phyloP scores from a whole-genome alignment of 176 grass and related monocot species.

The Panicum miliaceum region DNA sequence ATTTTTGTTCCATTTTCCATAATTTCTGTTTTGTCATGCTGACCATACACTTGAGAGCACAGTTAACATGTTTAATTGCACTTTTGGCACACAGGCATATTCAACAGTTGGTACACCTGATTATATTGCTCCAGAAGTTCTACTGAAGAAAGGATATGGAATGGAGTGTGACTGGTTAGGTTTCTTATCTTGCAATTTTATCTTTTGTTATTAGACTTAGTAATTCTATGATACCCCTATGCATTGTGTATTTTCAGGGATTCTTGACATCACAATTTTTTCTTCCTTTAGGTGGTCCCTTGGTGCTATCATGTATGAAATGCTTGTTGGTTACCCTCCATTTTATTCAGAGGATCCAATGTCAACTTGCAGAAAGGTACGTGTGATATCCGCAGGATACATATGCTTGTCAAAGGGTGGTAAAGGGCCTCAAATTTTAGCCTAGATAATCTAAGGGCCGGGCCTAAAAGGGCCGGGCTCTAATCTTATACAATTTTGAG shows the following conservation, averaged over 20 bases:
- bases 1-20: not conserved
- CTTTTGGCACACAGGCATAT: conserved; percentile 67
- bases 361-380: conserved; percentile 96
- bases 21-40: conserved; percentile 3
- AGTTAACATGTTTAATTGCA: conserved; percentile 22
- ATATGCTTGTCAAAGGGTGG: no score
- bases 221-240: conserved; percentile 11
- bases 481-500: no score
- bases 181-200: conserved; percentile 43
- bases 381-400: conserved; percentile 3
- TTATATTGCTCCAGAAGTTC: conserved; percentile 99
- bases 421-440: no score
- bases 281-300: conserved; percentile 88
- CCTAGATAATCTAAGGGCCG: no score
- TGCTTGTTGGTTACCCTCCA: conserved; percentile 98
- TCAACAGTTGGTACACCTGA: conserved; percentile 98
- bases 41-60: not conserved
- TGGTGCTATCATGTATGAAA: conserved; percentile 99
- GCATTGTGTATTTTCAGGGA: conserved; percentile 51
- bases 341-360: conserved; percentile 99
- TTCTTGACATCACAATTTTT: conserved; percentile 53
- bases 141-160: conserved; percentile 98
- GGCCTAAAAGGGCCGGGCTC: no score
- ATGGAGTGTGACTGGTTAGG: conserved; percentile 97
- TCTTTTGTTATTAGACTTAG: conserved; percentile 19